A percentile compares a stretch with the other conserved stretches of the same genome.
These are phyloP conservation scores for Coniosporium apollinis DNA, from an alignment of 495 filamentous ascomycete genomes.

Conservation along the genomic window DNA sequence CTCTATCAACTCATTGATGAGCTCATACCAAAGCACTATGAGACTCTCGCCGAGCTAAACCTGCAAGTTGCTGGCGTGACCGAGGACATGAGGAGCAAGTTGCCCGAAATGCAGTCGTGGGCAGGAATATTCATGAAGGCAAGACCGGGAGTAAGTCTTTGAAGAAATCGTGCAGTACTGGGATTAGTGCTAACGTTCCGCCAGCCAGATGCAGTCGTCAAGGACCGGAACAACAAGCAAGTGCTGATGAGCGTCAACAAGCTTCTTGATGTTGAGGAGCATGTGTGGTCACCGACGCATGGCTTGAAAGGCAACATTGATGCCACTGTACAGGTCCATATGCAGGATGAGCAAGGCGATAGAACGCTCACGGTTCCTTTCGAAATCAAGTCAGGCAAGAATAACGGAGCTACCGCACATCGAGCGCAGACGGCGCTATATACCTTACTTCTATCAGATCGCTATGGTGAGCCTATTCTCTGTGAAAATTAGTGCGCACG, in stretches of 20 bases:
- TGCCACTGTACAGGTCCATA: slow-evolving; percentile 85
- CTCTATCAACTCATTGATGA: slow-evolving; percentile 44
- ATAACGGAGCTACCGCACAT: slow-evolving; percentile 54
- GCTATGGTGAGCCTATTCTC: slow-evolving; percentile 50
- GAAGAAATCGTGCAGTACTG: slow-evolving; percentile 1
- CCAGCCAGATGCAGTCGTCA: slow-evolving; percentile 54
- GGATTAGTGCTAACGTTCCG: slow-evolving; percentile 1
- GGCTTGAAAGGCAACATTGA: slow-evolving; percentile 96
- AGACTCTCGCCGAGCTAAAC: slow-evolving; percentile 71
- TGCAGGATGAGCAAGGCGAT: slow-evolving; percentile 43
- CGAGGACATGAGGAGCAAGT: slow-evolving; percentile 61
- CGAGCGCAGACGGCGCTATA: slow-evolving; percentile 90
- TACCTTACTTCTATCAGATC: slow-evolving; percentile 79
- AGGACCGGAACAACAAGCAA: slow-evolving; percentile 55
- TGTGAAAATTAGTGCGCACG: not conserved
- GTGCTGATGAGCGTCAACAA: slow-evolving; percentile 77
- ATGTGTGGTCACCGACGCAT: slow-evolving; percentile 94
- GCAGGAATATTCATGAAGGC: slow-evolving; percentile 60
- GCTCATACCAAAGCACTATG: slow-evolving; percentile 54
- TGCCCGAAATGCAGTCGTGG: slow-evolving; percentile 64
- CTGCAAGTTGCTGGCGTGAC: slow-evolving; percentile 53
- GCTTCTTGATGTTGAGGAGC: slow-evolving; percentile 89
- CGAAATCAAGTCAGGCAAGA: slow-evolving; percentile 86
- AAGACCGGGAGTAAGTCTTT: slow-evolving; percentile 45
- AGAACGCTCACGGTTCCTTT: slow-evolving; percentile 74